Evolutionary conservation across 129 eudicot species (phyloP), one percentile per base, ranked within the genome.

Genomic region (Centella asiatica): DNA sequence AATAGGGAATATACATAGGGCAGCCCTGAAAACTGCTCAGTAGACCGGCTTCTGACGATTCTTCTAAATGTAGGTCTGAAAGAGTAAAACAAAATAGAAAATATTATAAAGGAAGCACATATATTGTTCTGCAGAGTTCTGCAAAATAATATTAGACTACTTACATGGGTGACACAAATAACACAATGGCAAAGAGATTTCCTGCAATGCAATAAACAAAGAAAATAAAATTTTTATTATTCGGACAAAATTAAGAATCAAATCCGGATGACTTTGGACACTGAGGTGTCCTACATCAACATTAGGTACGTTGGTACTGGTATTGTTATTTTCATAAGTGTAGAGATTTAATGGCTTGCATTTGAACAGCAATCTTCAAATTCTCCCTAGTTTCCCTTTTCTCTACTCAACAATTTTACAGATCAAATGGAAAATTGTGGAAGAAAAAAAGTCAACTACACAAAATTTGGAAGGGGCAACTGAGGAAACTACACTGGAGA

Each of bases 141-240:
- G 10, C n/a, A 7, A 29, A 15, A 25, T 50, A 36, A 4, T 27
- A 11, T 29, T 6, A 40, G 28, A 51, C 22, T 42, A 49, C 81
- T 76, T 76, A 76, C 85, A 76, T 76, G 5, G 85, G 85, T 57
- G 85, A 76, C 5, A 80, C 64, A 60, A 76, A 80, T 36, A 80
- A 55, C 62, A 72, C 82, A 60, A 80, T 67, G 12, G 85, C 82
- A 58, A 64, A 67, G 47, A 80, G 45, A 47, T 80, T 76, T 46
- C 82, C 85, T 80, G 78, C 68, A 72, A 64, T 44, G 15, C 60
- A 34, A 49, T 57, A 48, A 15, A 0, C 19, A 70, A 5, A 42
- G n/a, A n/a, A n/a, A n/a, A n/a, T n/a, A n/a, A n/a, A n/a, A 10
- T 33, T 58, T 40, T 34, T 27, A 36, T 58, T 58, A 58, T 32